Conservation (phyloP, 139 green algal genomes). For the Zygnema circumcarinatum region DNA sequence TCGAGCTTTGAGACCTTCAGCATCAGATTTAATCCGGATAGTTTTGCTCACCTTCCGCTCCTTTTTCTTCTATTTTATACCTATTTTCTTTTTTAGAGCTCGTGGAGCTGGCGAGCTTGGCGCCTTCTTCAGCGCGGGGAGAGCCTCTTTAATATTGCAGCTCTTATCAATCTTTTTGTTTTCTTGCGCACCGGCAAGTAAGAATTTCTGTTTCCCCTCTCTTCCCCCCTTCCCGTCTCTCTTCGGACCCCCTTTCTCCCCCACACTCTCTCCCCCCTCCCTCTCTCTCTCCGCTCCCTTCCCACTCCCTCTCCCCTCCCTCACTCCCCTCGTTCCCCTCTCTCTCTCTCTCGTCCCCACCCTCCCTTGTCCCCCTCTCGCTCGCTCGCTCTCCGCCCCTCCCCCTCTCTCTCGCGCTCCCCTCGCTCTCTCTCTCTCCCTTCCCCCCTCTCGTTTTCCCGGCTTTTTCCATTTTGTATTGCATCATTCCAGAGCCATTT, state of each 20-base stretch:
- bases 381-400: neutral
- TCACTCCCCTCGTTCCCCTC: neutral
- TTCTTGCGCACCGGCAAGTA: conserved; percentile 36
- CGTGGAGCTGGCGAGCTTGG: conserved; percentile 20
- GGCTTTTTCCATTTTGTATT: conserved; percentile 2
- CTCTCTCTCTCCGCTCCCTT: too few relatives aligned
- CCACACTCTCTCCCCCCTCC: too few relatives aligned
- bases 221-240: too few relatives aligned
- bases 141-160: conserved; percentile 11
- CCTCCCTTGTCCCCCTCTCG: neutral
- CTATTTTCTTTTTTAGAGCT: neutral
- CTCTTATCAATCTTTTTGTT: conserved; percentile 36
- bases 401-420: conserved; percentile 6
- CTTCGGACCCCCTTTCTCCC: too few relatives aligned
- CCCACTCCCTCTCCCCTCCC: too few relatives aligned
- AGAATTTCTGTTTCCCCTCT: too few relatives aligned
- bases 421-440: neutral
- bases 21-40: too few relatives aligned
- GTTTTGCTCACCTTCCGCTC: neutral
- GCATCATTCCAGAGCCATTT: too few relatives aligned
- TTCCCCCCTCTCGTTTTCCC: conserved; percentile 3
- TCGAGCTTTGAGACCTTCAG: too few relatives aligned
- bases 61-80: neutral
- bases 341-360: conserved; percentile 19
- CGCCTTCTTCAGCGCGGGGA: conserved; percentile 18